Base-by-base conservation (phyloP, 1,139 yeast genomes). In the Keqinozyma sinolaborantium region DNA sequence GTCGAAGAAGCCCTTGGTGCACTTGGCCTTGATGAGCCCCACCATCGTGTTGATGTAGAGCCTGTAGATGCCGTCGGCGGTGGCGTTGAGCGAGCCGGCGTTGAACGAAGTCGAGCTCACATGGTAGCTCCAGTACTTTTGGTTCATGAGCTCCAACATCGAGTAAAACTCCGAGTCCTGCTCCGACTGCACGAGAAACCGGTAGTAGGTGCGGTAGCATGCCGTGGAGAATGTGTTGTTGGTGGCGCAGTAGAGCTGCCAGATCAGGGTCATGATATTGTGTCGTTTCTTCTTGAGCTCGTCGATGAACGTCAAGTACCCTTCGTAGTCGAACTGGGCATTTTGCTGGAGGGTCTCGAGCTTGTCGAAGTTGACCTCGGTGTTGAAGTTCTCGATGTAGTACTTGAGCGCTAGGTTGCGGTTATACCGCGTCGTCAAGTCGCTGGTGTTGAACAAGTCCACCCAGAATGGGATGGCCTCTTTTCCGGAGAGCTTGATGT, bases 321-420 rank as follows among this genome's bases (percentile, higher is more conserved):
- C 61, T 36, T 64, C 67, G 41, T 64, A 65, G 38, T 68, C 70
- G 35, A 68, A 68, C 29, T 64, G 54, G 8, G 53, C 62, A 40
- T 62, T 53, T 26, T 53, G 50, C 36, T 60, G 55, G 0, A 60
- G 63, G 26, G 58, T 64, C 12, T 44, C 45, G 11, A 63, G 47
- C 2, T 23, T 23, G 11, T 30, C 27, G 10, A 32, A 14, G 31
- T 33, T 21, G 27, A 38, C 37, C 14, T 41, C 27, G 11, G 38
- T 36, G 8, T 29, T 31, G 14, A 32, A 23, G 12, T 33, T 27
- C 34, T 42, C 51, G 31, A 65, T 36, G 33, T 45, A 67, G 30
- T 45, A 47, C 16, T 46, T 42, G 21, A 66, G 48, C 8, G 65
- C 59, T 23, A 47, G 45, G 12, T 50, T 45, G 28, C 55, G 55